phyloP scores from a whole-genome alignment of 495 filamentous ascomycete species.

The Pseudomonodictys pantanalensis region DNA sequence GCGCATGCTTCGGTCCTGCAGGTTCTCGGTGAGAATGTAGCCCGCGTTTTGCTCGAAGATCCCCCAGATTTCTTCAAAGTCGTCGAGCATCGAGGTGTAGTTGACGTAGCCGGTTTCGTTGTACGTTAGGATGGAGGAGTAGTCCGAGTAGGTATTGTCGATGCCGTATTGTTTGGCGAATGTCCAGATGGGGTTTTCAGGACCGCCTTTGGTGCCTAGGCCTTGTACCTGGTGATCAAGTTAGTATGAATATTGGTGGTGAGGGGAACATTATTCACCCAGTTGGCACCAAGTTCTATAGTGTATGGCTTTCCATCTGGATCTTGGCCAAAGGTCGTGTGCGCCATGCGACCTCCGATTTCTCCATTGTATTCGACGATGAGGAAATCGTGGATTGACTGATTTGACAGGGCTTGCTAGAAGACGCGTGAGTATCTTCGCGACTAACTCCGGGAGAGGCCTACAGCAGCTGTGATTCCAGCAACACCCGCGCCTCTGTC shows the following conservation, averaged over 20 bases:
- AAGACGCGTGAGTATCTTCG: no score
- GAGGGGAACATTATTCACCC: slow-evolving; percentile 15
- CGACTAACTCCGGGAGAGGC: no score
- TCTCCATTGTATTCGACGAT: slow-evolving; percentile 65
- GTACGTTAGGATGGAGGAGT: slow-evolving; percentile 49
- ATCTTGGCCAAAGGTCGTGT: slow-evolving; percentile 57
- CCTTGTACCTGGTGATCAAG: slow-evolving; percentile 54
- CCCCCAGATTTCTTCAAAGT: slow-evolving; percentile 52
- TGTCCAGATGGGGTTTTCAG: slow-evolving; percentile 68
- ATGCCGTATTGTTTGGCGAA: slow-evolving; percentile 63
- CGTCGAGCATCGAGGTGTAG: slow-evolving; percentile 46
- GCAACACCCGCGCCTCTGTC: slow-evolving; percentile 57
- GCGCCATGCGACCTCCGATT: slow-evolving; percentile 60
- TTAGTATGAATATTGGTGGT: not conserved
- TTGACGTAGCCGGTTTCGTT: slow-evolving; percentile 28
- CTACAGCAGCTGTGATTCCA: slow-evolving; percentile 67
- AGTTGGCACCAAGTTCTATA: slow-evolving; percentile 37
- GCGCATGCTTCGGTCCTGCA: slow-evolving; percentile 62
- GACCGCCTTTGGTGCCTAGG: slow-evolving; percentile 53
- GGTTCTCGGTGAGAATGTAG: slow-evolving; percentile 54
- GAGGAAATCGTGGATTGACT: slow-evolving; percentile 55
- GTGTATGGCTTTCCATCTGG: slow-evolving; percentile 54
- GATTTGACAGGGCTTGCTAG: not conserved
- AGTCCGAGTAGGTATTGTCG: slow-evolving; percentile 62
- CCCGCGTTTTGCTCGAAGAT: slow-evolving; percentile 57